phyloP scores from a whole-genome alignment of 148 eudicot species.

The Pharnaceum exiguum region DNA sequence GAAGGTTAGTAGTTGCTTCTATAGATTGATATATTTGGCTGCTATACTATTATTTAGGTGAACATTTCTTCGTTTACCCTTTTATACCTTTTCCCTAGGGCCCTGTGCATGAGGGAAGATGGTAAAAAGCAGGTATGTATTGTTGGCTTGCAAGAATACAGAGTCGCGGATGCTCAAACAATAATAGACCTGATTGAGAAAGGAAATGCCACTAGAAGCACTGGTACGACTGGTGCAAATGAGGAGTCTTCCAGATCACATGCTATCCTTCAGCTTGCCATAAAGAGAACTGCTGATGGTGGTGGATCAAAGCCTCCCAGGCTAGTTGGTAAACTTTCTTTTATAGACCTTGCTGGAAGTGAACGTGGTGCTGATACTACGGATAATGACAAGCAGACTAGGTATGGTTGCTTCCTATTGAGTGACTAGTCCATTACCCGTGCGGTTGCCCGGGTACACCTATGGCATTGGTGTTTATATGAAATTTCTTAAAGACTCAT shows the following conservation, averaged over 20 bases:
- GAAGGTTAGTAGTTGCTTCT: conserved; percentile 41
- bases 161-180: conserved; percentile 44
- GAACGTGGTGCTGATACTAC: conserved; percentile 93
- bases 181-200: conserved; percentile 58
- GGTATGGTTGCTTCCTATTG: conserved; percentile 24
- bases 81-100: conserved; percentile 27
- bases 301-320: conserved; percentile 59
- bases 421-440: background rate
- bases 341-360: conserved; percentile 89
- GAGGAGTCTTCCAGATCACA: conserved; percentile 88
- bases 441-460: no score
- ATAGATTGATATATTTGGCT: background rate
- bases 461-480: no score
- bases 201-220: conserved; percentile 79
- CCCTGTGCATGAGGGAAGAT: conserved; percentile 77
- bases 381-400: conserved; percentile 80
- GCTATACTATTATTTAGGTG: background rate
- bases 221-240: conserved; percentile 81
- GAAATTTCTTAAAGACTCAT: no score
- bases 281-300: conserved; percentile 55
- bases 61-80: background rate
- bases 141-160: conserved; percentile 71
- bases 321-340: conserved; percentile 65
- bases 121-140: conserved; percentile 84
- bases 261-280: conserved; percentile 75